Base-by-base conservation (phyloP, 1,139 yeast genomes). In the Candida pseudoviswanathii region DNA sequence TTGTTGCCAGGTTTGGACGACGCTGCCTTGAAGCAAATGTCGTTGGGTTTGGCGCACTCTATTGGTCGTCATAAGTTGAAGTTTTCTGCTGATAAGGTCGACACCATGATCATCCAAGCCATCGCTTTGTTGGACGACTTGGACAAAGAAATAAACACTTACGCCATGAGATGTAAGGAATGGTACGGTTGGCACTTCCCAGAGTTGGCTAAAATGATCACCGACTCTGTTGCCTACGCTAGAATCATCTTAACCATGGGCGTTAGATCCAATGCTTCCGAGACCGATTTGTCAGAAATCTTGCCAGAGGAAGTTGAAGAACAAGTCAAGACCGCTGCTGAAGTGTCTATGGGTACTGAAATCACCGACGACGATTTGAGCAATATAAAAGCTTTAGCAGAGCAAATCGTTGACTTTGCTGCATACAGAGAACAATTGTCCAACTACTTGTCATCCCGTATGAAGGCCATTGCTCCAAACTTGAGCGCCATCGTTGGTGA, bases 101-200 rank as follows among this genome's bases (percentile, higher is more conserved):
- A 94, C 74, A 94, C 96, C 61, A 92, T 92, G 97, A 91, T 94
- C 69, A 96, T 94, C 57, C 99, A 95, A 79, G 99, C 99, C 49
- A 94, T 94, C 77, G 98, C 99, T 33, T 78, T 95, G 58, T 81
- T 94, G 66, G 99, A 94, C 66, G 97, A 95, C 69, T 83, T 94
- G 65, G 99, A 94, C 77, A 94, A 94, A 77, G 99, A 95, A 70
- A 82, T 94, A 64, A 94, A 94, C 78, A 95, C 98, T 47, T 94
- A 89, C 65, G 94, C 98, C 59, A 94, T 94, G 99, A 86, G 99
- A 78, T 83, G 85, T 68, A 92, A 92, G 78, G 99, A 94, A 78
- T 94, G 99, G 99, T 94, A 95, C 75, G 98, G 99, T 58, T 94
- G 99, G 99, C 99, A 94, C 72, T 95, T 94, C 85, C 99, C 99